Evolutionary conservation across 2,329 filamentous ascomycete genomes (phyloP), one percentile per base, ranked within the genome.

Genomic region (Xylariaceae sp.): DNA sequence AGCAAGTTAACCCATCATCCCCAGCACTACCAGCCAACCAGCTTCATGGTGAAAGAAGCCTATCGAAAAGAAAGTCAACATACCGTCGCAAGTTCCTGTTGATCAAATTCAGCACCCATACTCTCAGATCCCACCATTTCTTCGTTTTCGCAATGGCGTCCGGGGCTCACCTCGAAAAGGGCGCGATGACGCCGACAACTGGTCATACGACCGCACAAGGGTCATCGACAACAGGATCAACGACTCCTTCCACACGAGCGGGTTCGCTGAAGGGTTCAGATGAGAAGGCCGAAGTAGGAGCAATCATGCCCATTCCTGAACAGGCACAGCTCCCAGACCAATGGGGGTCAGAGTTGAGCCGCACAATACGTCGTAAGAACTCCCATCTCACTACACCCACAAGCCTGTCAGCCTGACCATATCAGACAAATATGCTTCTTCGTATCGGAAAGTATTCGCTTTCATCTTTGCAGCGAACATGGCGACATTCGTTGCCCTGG

Each of bases 371-470:
- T 7, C 12, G 13, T n/a, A 9, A 4, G 30, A 7, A 13, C 8
- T n/a, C 30, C 13, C 12, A 6, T 13, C 7, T 6, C 16, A 7
- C 30, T n/a, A 7, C 30, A 13, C 15, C 6, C 30, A 17, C 13
- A 32, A 13, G 15, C 30, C 4, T n/a, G 4, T 32, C 30, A n/a
- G n/a, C n/a, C 13, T 17, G 7, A n/a, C 30, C 13, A 17, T 4
- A 17, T 4, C 24, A 57, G 55, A 57, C 40, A 54, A 56, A 48
- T 58, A 58, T 37, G 55, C 55, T 19, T 56, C 53, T 12, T 54
- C 53, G 11, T 81, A 81, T 50, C 69, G 78, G 16, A 71, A 73
- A 4, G 69, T 81, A 12, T 80, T 81, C 56, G 71, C 72, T 19
- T 42, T 75, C 3, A 66, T 78, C 33, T 71, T 75, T 44, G 52